Evolutionary conservation across 1,284 basidiomycete genomes (phyloP), one percentile per base, ranked within the genome.

Genomic region (Pseudomicrostroma phylloplanum): DNA sequence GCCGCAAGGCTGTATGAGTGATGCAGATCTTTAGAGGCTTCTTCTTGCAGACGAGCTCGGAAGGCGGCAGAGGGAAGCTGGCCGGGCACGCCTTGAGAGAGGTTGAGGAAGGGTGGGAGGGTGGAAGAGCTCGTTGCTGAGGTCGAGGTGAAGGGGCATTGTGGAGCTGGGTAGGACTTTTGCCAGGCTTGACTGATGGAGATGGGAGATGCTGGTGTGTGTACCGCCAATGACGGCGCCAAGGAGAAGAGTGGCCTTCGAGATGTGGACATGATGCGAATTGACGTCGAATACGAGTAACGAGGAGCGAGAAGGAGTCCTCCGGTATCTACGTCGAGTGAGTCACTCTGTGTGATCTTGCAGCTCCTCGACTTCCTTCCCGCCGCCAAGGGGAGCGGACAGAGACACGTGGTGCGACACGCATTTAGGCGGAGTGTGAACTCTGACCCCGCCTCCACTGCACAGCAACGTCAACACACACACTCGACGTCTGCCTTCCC

Each of bases 1-100:
- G 90, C 87, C 2, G 51, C 17, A 8, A 13, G 17, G 13, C 17
- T 26, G 51, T 54, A 54, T 3, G 21, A 23, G 51, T 54, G 51
- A 54, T 54, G 51, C 17, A 23, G 13, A 25, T 54, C 57, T 21
- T 36, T 39, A 11, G n/a, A 12, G 19, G 53, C 40, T 40, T 56
- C 61, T 30, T 59, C 43, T 26, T 4, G 6, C 23, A 75, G 67
- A 25, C 65, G 64, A 1, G 67, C 57, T 7, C 69, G 60, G 19
- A 76, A 51, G 1, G 58, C 59, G 1, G 46, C 9, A 9, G 69
- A 63, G 7, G 73, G 73, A 6, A 64, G 59, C 13, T 68, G 63
- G 30, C 69, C 72, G 1, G 73, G 73, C 17, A 74, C 70, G 30
- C 73, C 73, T 43, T 76, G 73, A 0, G 72, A 69, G 13, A 76